These are phyloP conservation scores for Moricandia moricandioides DNA, from an alignment of 345 rosid genomes.

Conservation along the genomic window DNA sequence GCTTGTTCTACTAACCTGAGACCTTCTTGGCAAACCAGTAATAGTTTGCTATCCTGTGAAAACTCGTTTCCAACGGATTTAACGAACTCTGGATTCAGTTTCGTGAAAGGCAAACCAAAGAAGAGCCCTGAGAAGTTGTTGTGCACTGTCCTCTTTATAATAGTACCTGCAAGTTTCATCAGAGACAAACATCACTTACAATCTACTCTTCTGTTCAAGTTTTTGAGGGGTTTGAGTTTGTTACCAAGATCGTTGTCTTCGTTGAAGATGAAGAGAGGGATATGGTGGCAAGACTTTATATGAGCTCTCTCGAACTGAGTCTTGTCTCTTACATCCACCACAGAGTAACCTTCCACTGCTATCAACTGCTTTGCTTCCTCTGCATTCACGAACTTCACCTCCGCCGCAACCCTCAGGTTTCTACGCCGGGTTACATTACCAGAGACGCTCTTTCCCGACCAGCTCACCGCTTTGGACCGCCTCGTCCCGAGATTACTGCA, in stretches of 20 bases:
- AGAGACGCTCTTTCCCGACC: slow-evolving; percentile 38
- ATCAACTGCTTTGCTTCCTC: slow-evolving; percentile 80
- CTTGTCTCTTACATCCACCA: slow-evolving; percentile 79
- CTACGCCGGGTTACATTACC: slow-evolving; percentile 41
- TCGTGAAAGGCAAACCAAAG: slow-evolving; percentile 84
- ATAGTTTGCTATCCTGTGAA: slow-evolving; percentile 65
- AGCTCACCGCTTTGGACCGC: slow-evolving; percentile 46
- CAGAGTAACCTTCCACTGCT: slow-evolving; percentile 55
- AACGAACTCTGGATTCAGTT: slow-evolving; percentile 70
- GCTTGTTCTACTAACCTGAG: slow-evolving; percentile 56
- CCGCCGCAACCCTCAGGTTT: slow-evolving; percentile 59
- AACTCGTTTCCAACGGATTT: slow-evolving; percentile 57
- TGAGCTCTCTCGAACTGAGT: slow-evolving; percentile 75
- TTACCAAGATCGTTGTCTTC: slow-evolving; percentile 84
- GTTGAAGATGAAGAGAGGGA: slow-evolving; percentile 79
- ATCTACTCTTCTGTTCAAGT: background rate
- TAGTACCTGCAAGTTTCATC: slow-evolving; percentile 51
- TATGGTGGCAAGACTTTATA: slow-evolving; percentile 74
- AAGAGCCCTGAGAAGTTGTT: slow-evolving; percentile 89
- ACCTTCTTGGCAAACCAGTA: slow-evolving; percentile 93
- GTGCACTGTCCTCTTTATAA: slow-evolving; percentile 79
- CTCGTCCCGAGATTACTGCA: slow-evolving; percentile 51
- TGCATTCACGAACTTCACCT: slow-evolving; percentile 66
- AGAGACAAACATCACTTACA: slow-evolving; percentile 7
- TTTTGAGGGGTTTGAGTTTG: background rate